Percentiles rank a stretch among this genome's conserved stretches.
phyloP scores from a whole-genome alignment of 352 stramenopile genomes.

The Pythium phragmitis region DNA sequence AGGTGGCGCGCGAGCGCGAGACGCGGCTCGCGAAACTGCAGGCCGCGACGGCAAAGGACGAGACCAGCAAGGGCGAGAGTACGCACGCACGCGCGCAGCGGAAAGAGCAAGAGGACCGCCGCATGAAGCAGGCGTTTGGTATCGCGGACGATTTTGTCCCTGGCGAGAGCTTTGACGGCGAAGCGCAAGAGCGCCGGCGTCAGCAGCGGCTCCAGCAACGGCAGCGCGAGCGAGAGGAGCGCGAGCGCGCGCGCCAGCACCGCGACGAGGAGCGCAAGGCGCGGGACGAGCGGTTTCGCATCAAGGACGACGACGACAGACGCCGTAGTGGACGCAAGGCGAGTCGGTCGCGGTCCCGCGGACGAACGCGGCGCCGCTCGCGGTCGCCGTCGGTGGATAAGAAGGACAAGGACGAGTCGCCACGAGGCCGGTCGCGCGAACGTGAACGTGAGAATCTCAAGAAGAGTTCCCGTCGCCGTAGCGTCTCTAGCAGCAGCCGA shows the following conservation, averaged over 20 bases:
- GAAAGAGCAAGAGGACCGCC: constrained; percentile 67
- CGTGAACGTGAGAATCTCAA: background rate
- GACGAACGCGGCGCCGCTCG: background rate
- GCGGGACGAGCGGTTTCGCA: constrained; percentile 33
- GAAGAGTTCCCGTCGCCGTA: constrained; percentile 1
- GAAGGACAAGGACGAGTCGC: background rate
- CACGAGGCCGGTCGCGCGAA: constrained; percentile 4
- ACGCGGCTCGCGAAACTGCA: constrained; percentile 41
- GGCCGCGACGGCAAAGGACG: background rate
- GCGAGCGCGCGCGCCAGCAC: constrained; percentile 35
- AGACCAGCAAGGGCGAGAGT: constrained; percentile 31
- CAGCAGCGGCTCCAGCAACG: constrained; percentile 44
- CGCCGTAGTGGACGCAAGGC: background rate
- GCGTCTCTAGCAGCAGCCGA: constrained; percentile 2
- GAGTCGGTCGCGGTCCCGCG: background rate
- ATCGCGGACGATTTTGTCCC: constrained; percentile 71
- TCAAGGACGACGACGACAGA: constrained; percentile 14
- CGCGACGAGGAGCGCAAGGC: constrained; percentile 45
- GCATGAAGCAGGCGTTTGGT: constrained; percentile 71
- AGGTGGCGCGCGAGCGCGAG: constrained; percentile 55
- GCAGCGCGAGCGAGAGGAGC: constrained; percentile 51
- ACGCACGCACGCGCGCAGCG: constrained; percentile 56
- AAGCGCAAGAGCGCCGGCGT: constrained; percentile 65
- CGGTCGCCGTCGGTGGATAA: constrained; percentile 5
- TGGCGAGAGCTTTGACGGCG: constrained; percentile 75